Evolutionary conservation across 2,329 filamentous ascomycete genomes (phyloP).

Genomic region (Graphilbum fragrans): DNA sequence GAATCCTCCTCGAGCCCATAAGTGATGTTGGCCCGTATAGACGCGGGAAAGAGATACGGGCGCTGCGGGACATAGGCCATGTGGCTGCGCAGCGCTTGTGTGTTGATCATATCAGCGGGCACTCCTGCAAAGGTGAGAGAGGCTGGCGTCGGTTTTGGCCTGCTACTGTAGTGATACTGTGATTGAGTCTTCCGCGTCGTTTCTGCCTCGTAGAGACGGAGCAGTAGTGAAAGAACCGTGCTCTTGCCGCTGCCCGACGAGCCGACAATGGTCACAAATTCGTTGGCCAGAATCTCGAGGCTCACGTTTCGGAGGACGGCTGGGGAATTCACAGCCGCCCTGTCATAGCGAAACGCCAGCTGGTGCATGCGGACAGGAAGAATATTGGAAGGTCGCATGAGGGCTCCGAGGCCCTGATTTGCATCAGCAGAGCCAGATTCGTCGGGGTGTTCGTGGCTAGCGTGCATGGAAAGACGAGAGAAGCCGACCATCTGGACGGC

Average conservation of each 20-base stretch:
- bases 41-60: conserved; percentile 66
- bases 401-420: conserved; percentile 26
- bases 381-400: conserved; percentile 16
- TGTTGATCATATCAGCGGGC: conserved; percentile 47
- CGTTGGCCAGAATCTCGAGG: conserved; percentile 50
- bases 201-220: conserved; percentile 49
- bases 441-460: conserved; percentile 42
- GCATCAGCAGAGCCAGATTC: neutral
- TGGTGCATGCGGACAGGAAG: conserved; percentile 40
- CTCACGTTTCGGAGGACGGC: conserved; percentile 51
- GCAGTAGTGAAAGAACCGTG: conserved; percentile 63
- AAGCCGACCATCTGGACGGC: conserved; percentile 63
- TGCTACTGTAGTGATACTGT: neutral
- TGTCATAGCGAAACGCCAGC: conserved; percentile 62
- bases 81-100: conserved; percentile 42
- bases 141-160: neutral
- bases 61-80: conserved; percentile 60
- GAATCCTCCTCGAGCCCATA: conserved; percentile 58
- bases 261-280: conserved; percentile 69
- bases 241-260: conserved; percentile 85
- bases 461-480: conserved; percentile 40
- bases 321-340: conserved; percentile 7
- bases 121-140: conserved; percentile 46
- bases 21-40: conserved; percentile 67
- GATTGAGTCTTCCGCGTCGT: neutral